A percentile compares a stretch with the other conserved stretches of the same genome.
Evolutionary conservation across 2,329 filamentous ascomycete genomes (phyloP).

Genomic region (Triangularia verruculosa): DNA sequence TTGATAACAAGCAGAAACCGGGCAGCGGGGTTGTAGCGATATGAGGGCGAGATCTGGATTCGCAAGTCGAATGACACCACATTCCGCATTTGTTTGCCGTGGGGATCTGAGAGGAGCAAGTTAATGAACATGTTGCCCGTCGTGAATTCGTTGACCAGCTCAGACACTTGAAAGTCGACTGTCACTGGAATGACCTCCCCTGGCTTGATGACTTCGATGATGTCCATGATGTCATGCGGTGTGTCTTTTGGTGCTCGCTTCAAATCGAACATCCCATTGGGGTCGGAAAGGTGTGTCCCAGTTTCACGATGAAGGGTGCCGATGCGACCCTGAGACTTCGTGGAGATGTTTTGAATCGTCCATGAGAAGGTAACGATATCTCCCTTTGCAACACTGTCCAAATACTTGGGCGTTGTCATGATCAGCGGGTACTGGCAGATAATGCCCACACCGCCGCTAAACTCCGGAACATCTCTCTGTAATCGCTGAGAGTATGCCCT

Average conservation of each 20-base stretch:
- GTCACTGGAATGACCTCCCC: slow-evolving; percentile 14
- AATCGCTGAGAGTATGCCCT: slow-evolving; percentile 16
- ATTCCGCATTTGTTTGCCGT: not conserved
- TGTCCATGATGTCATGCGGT: slow-evolving; percentile 14
- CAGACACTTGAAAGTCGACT: slow-evolving; percentile 14
- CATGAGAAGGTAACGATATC: slow-evolving; percentile 15
- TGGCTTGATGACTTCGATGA: slow-evolving; percentile 16
- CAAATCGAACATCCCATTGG: slow-evolving; percentile 12
- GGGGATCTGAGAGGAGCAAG: slow-evolving; percentile 15
- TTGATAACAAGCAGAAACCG: slow-evolving; percentile 16
- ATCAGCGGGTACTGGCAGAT: slow-evolving; percentile 16
- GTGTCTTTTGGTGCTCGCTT: slow-evolving; percentile 6
- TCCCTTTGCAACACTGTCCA: slow-evolving; percentile 19
- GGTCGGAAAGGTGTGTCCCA: slow-evolving; percentile 14
- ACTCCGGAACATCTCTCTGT: slow-evolving; percentile 17
- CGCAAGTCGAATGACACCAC: slow-evolving; percentile 16
- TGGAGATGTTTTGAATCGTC: slow-evolving; percentile 19
- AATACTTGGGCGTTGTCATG: slow-evolving; percentile 15
- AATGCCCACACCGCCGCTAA: slow-evolving; percentile 8
- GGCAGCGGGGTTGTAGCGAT: slow-evolving; percentile 14
- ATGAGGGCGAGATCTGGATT: slow-evolving; percentile 18
- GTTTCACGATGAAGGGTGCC: slow-evolving; percentile 1
- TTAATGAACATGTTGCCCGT: slow-evolving; percentile 15
- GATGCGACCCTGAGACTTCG: slow-evolving; percentile 9
- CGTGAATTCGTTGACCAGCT: slow-evolving; percentile 12